Evolutionary conservation across 2,329 filamentous ascomycete species (phyloP), one percentile per base, ranked within the genome.

Genomic region (Fusarium phyllophilum): DNA sequence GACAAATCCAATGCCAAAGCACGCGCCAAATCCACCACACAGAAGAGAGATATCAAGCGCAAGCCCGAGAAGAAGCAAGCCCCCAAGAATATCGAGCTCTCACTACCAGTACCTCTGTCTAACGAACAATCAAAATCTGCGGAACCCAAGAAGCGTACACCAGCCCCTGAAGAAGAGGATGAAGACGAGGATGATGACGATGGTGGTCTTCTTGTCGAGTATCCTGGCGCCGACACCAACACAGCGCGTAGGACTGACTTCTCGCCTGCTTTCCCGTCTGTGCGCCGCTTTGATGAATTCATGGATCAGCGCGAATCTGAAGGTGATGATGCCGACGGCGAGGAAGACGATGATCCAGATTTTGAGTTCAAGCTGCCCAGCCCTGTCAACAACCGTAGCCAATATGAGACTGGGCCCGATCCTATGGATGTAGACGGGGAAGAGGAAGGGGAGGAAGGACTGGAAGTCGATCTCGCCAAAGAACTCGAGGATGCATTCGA

Each of bases 131-230:
- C 73, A 39, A 74, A 76, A 39, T 46, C 67, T 48, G 68, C 67
- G 6, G 75, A 80, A 41, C 74, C 76, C 13, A 81, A 79, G 62
- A 77, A 79, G 57, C 81, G 72, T 55, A 77, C 78, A 14, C 65
- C 77, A 44, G 77, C 76, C 75, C 78, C 81, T 77, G 85, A 87
- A 4, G 86, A 89, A 12, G 86, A 87, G 5, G 87, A 89, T 1
- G 86, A 88, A 13, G 87, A 88, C 8, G 86, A 87, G 24, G 85
- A 87, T 18, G 88, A 90, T 48, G 89, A 88, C 31, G 89, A 89
- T 57, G 86, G 87, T 52, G 87, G 86, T 33, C 83, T 91, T 39
- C 86, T 87, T 33, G 85, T 92, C 63, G 90, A 92, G 79, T 90
- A 90, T 72, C 89, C 89, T 1, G 88, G 86, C 51, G 87, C 85